Evolutionary conservation across 176 grass and related monocot genomes (phyloP).

Genomic region (Avena sativa): DNA sequence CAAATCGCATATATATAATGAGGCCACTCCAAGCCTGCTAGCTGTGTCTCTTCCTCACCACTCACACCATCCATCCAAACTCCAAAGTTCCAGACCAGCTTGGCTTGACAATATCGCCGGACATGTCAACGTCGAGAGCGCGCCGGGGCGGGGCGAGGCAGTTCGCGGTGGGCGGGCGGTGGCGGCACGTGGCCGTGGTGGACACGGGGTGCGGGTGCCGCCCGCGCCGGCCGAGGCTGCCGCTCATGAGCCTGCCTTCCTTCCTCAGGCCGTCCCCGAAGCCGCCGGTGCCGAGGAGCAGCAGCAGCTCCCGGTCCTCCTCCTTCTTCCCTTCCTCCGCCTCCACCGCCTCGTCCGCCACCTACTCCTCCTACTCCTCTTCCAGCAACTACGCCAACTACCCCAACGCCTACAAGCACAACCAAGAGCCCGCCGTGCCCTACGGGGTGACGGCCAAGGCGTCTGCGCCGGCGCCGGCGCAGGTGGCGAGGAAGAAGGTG

Average conservation of each 20-base stretch:
- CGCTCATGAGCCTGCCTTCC: slow-evolving; percentile 47
- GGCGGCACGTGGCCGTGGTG: slow-evolving; percentile 52
- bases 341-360: slow-evolving; percentile 50
- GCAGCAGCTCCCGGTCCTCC: slow-evolving; percentile 29
- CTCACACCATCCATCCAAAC: too few species aligned
- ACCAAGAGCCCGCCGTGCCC: not conserved
- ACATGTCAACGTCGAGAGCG: slow-evolving; percentile 29
- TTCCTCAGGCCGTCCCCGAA: slow-evolving; percentile 55
- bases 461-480: not conserved
- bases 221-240: slow-evolving; percentile 39
- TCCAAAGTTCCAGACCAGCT: not conserved
- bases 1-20: slow-evolving; percentile 10
- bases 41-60: not conserved
- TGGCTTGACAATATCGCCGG: not conserved
- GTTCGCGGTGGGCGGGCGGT: slow-evolving; percentile 46
- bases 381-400: slow-evolving; percentile 11
- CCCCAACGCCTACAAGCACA: not conserved
- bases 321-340: slow-evolving; percentile 46
- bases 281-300: slow-evolving; percentile 25
- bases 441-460: not conserved
- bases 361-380: slow-evolving; percentile 40
- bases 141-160: slow-evolving; percentile 36
- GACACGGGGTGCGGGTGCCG: slow-evolving; percentile 62
- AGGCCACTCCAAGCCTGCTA: not conserved
- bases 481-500: not conserved